A percentile compares a stretch with the other conserved stretches of the same genome.
These are phyloP conservation scores for Coprinopsis strossmayeri DNA, from an alignment of 768 basidiomycete species.

Conservation along the genomic window DNA sequence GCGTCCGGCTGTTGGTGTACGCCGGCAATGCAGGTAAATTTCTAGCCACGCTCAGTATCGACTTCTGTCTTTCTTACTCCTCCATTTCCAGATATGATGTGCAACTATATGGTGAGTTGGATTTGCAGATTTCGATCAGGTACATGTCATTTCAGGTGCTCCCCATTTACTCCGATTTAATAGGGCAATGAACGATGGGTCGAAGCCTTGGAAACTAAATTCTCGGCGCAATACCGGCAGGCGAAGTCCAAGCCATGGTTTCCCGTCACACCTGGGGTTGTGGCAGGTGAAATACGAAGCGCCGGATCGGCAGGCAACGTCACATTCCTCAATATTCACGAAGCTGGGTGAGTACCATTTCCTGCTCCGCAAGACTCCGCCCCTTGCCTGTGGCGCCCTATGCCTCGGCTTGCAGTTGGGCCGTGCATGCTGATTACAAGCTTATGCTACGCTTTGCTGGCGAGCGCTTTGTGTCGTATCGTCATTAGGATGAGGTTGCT, in stretches of 20 bases:
- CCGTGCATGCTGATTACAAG: conserved; percentile 1
- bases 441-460: not conserved
- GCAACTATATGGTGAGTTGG: conserved; percentile 69
- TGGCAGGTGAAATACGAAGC: conserved; percentile 62
- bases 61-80: conserved; percentile 13
- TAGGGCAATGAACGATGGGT: conserved; percentile 81
- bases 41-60: not conserved
- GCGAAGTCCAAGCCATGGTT: conserved; percentile 51
- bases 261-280: conserved; percentile 40
- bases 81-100: conserved; percentile 62
- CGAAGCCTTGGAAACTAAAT: conserved; percentile 52
- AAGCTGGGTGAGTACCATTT: conserved; percentile 75
- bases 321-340: conserved; percentile 70
- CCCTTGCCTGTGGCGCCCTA: not conserved
- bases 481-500: not conserved
- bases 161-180: not conserved
- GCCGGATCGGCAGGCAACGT: conserved; percentile 79
- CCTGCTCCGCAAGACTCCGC: not conserved
- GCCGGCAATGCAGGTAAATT: conserved; percentile 75
- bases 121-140: too few relatives aligned
- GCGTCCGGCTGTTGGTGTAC: conserved; percentile 81
- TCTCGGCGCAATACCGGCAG: conserved; percentile 52
- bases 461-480: not conserved
- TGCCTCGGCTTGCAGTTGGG: not conserved
- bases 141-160: not conserved